Evolutionary conservation across 2,329 filamentous ascomycete genomes (phyloP), one percentile per base, ranked within the genome.

Genomic region (Truncatella angustata): DNA sequence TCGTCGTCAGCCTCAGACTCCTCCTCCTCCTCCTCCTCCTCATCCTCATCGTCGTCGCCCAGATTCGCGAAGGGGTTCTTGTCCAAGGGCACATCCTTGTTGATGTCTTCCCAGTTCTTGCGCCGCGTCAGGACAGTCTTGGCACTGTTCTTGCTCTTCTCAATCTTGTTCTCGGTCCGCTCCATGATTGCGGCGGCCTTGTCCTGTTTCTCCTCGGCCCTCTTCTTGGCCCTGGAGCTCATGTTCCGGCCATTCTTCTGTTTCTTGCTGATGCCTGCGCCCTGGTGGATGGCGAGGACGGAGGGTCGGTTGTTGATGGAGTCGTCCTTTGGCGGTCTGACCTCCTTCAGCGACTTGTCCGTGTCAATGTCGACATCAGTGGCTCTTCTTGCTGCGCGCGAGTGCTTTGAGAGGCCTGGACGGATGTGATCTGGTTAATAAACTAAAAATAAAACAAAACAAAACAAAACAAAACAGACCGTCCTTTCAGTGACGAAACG

Each of bases 331-430:
- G 83, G 81, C 10, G 78, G 74, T 54, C 77, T 73, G 53, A 80
- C 70, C 34, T 82, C 73, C 65, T 87, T 87, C 20, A 89, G 75
- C 5, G 85, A 87, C 70, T 88, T 88, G 76, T 90, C 86, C 39
- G 82, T 81, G 70, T 88, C 73, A 69, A 90, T 85, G 62, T 84
- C 77, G 23, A 87, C 86, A 4, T 86, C 88, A 14, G 83, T 82
- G 43, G 85, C 88, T 58, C 89, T 84, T 64, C 88, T 82, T 36
- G 87, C 87, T 53, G 87, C 87, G 58, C 89, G 86, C 49, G 89
- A 92, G 73, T 86, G 87, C 53, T 84, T 70, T 4, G 87, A 89
- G 35, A 77, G 75, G 50, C 74, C 85, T 9, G 40, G 36, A 4
- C 14, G n/a, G n/a, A n/a, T n/a, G n/a, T n/a, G n/a, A n/a, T n/a